phyloP scores from a whole-genome alignment of 2,329 filamentous ascomycete species.

The Diaporthe batatas region DNA sequence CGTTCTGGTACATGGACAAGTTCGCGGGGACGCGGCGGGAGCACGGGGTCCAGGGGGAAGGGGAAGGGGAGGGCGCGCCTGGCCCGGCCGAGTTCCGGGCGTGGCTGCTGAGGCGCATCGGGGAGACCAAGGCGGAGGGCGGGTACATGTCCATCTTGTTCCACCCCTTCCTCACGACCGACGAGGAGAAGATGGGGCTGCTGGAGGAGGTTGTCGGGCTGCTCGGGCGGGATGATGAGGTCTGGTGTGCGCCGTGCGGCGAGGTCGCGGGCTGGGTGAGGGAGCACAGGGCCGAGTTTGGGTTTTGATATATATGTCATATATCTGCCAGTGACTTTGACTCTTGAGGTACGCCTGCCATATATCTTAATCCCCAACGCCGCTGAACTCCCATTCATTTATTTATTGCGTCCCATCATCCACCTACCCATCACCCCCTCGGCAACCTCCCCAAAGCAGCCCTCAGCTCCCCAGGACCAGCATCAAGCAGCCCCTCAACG shows the following conservation, averaged over 20 bases:
- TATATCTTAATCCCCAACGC: not conserved
- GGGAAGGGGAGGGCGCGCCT: conserved; percentile 40
- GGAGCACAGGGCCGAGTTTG: conserved; percentile 41
- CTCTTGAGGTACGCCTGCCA: not conserved
- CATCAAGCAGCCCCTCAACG: conserved; percentile 24
- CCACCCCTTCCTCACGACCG: conserved; percentile 48
- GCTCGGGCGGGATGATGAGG: conserved; percentile 43
- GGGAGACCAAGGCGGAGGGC: conserved; percentile 42
- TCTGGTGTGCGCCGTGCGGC: conserved; percentile 49
- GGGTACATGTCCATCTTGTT: conserved; percentile 49
- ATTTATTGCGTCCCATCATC: not conserved
- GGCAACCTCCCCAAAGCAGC: conserved; percentile 12
- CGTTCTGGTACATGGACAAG: conserved; percentile 51
- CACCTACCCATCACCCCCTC: not conserved
- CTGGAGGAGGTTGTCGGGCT: conserved; percentile 46
- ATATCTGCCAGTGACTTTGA: too few relatives aligned
- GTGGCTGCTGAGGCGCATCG: conserved; percentile 45
- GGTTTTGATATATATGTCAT: too few relatives aligned
- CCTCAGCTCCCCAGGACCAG: conserved; percentile 5
- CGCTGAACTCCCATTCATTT: not conserved
- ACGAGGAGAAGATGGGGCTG: conserved; percentile 47
- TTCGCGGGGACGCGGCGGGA: conserved; percentile 44
- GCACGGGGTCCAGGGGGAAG: conserved; percentile 43
- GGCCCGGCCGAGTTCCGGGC: conserved; percentile 43
- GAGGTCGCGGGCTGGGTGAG: conserved; percentile 48